phyloP scores from a whole-genome alignment of 2,329 filamentous ascomycete genomes.

The Paraphaeosphaeria minitans region DNA sequence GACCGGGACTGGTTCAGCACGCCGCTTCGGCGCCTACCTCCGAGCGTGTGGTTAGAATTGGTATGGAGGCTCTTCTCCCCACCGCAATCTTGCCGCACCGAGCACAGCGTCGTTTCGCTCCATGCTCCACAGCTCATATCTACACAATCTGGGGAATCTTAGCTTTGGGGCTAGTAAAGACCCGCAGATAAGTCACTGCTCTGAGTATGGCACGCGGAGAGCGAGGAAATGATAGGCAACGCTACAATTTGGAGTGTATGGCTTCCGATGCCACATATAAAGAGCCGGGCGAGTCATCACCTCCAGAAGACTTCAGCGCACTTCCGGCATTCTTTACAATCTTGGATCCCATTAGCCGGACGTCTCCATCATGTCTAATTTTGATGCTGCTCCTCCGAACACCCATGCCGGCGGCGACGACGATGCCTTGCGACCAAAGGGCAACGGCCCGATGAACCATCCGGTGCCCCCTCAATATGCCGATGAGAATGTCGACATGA shows the following conservation, averaged over 20 bases:
- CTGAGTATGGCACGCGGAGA: background rate
- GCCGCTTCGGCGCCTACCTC: background rate
- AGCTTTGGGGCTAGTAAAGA: background rate
- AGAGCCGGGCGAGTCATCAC: background rate
- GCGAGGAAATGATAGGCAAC: background rate
- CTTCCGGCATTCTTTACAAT: background rate
- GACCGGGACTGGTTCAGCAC: background rate
- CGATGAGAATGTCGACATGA: constrained; percentile 47
- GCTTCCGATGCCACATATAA: constrained; percentile 2
- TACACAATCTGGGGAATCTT: constrained; percentile 8
- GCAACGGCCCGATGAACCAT: constrained; percentile 29
- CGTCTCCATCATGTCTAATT: constrained; percentile 28
- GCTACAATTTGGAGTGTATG: background rate
- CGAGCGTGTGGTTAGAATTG: background rate
- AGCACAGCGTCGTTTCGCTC: background rate
- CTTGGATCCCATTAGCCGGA: background rate
- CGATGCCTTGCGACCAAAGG: constrained; percentile 36
- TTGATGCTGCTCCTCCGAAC: constrained; percentile 40
- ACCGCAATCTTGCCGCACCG: background rate
- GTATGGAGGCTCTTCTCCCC: background rate
- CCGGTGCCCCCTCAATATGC: constrained; percentile 18
- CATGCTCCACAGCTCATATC: constrained; percentile 4
- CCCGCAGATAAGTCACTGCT: constrained; percentile 9
- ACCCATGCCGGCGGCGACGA: constrained; percentile 39
- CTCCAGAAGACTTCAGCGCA: background rate